phyloP scores from a whole-genome alignment of 345 rosid genomes.

The Camelina hispida region DNA sequence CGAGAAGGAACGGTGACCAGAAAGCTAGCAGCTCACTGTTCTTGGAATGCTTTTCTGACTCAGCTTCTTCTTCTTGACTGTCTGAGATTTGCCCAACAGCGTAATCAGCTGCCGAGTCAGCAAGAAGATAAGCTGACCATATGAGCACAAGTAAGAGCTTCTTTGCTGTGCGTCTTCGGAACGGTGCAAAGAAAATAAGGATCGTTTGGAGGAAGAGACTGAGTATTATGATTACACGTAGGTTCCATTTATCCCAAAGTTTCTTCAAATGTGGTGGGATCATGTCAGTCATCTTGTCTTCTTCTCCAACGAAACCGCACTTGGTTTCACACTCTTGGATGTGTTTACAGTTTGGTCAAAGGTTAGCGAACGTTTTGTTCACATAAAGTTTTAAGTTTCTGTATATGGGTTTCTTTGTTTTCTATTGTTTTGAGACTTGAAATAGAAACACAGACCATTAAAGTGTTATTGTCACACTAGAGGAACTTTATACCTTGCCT shows the following conservation, averaged over 20 bases:
- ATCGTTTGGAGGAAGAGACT: constrained; percentile 64
- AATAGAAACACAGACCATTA: constrained; percentile 25
- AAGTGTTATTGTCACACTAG: constrained; percentile 31
- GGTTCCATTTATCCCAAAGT: constrained; percentile 64
- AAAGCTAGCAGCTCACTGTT: constrained; percentile 36
- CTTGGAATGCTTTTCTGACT: background rate
- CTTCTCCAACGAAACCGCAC: constrained; percentile 13
- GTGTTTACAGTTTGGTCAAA: background rate
- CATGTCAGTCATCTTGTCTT: constrained; percentile 37
- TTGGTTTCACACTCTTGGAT: constrained; percentile 17
- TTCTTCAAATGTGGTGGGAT: constrained; percentile 40
- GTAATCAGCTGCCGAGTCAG: constrained; percentile 47
- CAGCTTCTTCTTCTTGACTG: constrained; percentile 34
- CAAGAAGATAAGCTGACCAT: constrained; percentile 49
- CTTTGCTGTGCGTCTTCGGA: constrained; percentile 50
- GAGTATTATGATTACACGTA: constrained; percentile 58
- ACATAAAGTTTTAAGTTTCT: constrained; percentile 5
- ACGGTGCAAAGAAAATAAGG: constrained; percentile 59
- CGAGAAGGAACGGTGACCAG: constrained; percentile 50
- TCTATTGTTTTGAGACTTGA: constrained; percentile 4
- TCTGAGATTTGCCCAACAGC: constrained; percentile 48
- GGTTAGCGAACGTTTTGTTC: constrained; percentile 27
- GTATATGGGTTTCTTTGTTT: background rate
- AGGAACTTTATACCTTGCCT: constrained; percentile 35
- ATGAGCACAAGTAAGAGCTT: constrained; percentile 46